Base-by-base conservation (phyloP, 495 filamentous ascomycete genomes). In the Aspergillus campestris region DNA sequence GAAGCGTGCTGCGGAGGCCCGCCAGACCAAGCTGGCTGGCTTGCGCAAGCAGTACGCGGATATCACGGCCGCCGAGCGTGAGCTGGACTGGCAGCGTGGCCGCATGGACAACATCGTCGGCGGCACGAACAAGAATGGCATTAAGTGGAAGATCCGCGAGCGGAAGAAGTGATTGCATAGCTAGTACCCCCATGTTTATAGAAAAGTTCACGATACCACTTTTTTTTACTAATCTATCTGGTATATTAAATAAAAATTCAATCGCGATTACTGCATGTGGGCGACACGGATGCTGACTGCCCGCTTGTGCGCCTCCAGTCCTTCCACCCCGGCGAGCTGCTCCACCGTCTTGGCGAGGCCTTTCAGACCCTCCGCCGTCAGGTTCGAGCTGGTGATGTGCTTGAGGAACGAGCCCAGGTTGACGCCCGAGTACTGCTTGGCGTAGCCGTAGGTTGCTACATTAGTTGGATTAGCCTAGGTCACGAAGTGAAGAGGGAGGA, bases 381-480 rank as follows among this genome's bases (percentile, higher is more conserved):
- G 73, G 62, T 94, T 83, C 0, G 87, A 86, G 65, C 84, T 88
- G 7, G 92, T 98, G 58, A 98, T 91, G 67, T 96, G 87, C 71
- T 98, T 98, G 50, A 94, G 73, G 69, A 94, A 98, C 0, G 89
- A 94, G 5, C 79, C 89, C 1, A 98, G 80, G 62, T 95, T 98
- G 50, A 98, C 92, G 34, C 92, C 92, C 3, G 89, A 95, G 67
- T 98, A 98, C 58, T 98, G 92, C 65, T 90, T 94, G 37, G 92
- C 92, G 53, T 94, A 98, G 32, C 92, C 92, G 58, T 95, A 97
- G 13, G 92, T 98, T 49, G 92, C 89, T 95, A 47, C 6, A 52
- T 40, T n/a, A n/a, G n/a, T 40, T 8, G 13, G 18, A 47, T 57
- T 59, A 61, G 56, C 18, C 10, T 36, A 7, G 40, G 42, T 7